Conservation (phyloP, 129 eudicot species). For the Pulicaria dysenterica region DNA sequence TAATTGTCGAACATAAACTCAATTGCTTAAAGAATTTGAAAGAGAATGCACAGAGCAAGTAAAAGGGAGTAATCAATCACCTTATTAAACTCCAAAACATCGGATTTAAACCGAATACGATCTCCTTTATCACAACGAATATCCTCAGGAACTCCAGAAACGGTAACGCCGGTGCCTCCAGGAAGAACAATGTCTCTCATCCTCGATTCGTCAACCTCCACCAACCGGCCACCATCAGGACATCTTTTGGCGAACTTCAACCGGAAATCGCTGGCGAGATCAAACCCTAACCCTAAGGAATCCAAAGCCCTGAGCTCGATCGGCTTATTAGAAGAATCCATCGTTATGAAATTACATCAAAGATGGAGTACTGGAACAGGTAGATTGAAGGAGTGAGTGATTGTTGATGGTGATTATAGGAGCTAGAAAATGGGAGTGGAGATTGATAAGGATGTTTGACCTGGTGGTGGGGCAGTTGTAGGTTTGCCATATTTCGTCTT, state of each 20-base stretch:
- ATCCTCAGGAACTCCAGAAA: slow-evolving; percentile 61
- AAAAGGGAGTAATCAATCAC: slow-evolving; percentile 24
- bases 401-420: slow-evolving; percentile 22
- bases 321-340: slow-evolving; percentile 42
- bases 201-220: slow-evolving; percentile 50
- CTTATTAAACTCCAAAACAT: slow-evolving; percentile 81
- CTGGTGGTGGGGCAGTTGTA: not conserved
- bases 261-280: slow-evolving; percentile 87
- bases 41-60: not conserved
- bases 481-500: too few relatives aligned
- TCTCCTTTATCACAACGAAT: slow-evolving; percentile 95
- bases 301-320: slow-evolving; percentile 61
- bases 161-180: slow-evolving; percentile 37
- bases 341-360: slow-evolving; percentile 41
- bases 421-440: not conserved
- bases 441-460: slow-evolving; percentile 26
- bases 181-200: slow-evolving; percentile 72
- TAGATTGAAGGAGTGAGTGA: not conserved
- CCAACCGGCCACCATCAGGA: slow-evolving; percentile 63
- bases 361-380: slow-evolving; percentile 17
- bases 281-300: slow-evolving; percentile 84
- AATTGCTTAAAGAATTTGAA: not conserved
- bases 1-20: not conserved
- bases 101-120: slow-evolving; percentile 79
- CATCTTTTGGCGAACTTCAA: slow-evolving; percentile 69